Conservation (phyloP, 2,329 filamentous ascomycete species). For the Truncatella angustata region DNA sequence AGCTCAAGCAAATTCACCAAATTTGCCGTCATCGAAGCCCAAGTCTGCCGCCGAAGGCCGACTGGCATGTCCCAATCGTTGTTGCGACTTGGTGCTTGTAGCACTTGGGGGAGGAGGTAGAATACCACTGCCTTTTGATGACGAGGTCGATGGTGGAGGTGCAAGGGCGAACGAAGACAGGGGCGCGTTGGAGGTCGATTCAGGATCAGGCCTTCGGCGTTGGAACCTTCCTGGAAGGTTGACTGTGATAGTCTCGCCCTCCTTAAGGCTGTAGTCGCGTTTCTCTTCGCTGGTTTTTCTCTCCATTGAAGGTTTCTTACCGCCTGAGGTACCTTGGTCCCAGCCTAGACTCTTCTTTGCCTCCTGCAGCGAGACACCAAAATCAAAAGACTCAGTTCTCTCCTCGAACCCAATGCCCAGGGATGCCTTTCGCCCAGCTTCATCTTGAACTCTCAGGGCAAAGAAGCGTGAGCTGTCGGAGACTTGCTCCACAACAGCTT, state of each 20-base stretch:
- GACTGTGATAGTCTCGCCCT: slow-evolving; percentile 84
- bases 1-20: slow-evolving; percentile 71
- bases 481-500: slow-evolving; percentile 70
- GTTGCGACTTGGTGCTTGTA: slow-evolving; percentile 59
- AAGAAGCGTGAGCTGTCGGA: slow-evolving; percentile 83
- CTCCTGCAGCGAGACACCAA: slow-evolving; percentile 77
- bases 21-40: slow-evolving; percentile 84
- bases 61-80: slow-evolving; percentile 44
- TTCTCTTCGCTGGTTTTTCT: slow-evolving; percentile 50
- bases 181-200: slow-evolving; percentile 24
- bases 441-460: slow-evolving; percentile 75
- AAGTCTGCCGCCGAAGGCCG: slow-evolving; percentile 56
- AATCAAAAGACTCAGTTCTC: slow-evolving; percentile 81
- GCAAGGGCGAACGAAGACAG: slow-evolving; percentile 68
- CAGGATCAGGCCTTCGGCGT: slow-evolving; percentile 42
- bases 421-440: slow-evolving; percentile 71
- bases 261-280: slow-evolving; percentile 81
- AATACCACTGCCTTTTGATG: slow-evolving; percentile 31
- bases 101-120: slow-evolving; percentile 68
- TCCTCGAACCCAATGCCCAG: slow-evolving; percentile 88
- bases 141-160: slow-evolving; percentile 58
- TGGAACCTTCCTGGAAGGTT: slow-evolving; percentile 64
- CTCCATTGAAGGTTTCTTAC: slow-evolving; percentile 33
- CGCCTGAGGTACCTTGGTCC: slow-evolving; percentile 39
- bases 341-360: slow-evolving; percentile 68